phyloP scores from a whole-genome alignment of 225 moss, liverwort and hornwort genomes.

The Climacium dendroides region DNA sequence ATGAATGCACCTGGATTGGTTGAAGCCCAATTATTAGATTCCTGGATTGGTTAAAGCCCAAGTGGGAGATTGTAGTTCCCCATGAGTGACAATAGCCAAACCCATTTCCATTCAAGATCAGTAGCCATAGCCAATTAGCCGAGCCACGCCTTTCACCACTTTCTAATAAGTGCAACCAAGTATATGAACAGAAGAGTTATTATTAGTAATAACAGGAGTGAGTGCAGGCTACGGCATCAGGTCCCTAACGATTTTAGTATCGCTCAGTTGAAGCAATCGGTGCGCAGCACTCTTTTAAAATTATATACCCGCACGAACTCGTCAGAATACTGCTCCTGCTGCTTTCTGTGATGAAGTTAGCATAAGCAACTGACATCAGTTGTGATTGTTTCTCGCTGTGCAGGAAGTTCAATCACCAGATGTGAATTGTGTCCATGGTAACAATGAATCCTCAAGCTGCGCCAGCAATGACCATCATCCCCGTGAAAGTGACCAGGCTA shows the following conservation, averaged over 20 bases:
- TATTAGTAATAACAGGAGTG: neutral
- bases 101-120: neutral
- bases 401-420: neutral
- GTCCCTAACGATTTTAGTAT: neutral
- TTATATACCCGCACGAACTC: neutral
- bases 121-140: neutral
- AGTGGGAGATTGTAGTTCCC: neutral
- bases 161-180: neutral
- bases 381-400: neutral
- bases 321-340: neutral
- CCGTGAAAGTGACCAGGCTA: slow-evolving; percentile 5
- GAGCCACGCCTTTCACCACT: neutral
- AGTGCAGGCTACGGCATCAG: neutral
- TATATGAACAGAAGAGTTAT: neutral
- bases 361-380: neutral
- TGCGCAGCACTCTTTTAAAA: neutral
- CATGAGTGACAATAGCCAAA: neutral
- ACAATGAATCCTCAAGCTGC: slow-evolving; percentile 1
- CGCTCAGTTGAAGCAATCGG: neutral
- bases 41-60: neutral
- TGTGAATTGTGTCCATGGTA: neutral
- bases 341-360: neutral
- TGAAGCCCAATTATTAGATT: neutral
- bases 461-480: neutral
- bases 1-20: neutral